Base-by-base conservation (phyloP, 257 asterid species). In the Rubia yunnanensis region DNA sequence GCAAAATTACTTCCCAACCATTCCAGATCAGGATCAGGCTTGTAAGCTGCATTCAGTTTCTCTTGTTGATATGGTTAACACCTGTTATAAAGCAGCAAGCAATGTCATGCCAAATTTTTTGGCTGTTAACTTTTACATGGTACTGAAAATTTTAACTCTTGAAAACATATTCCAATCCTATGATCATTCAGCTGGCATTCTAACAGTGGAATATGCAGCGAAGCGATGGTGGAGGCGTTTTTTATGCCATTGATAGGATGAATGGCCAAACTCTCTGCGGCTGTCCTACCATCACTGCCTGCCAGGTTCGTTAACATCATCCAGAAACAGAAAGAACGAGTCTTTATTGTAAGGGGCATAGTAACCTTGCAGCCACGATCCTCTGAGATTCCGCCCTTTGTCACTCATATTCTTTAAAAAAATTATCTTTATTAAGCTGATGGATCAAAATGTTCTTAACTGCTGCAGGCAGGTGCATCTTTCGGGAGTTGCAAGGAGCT, bases 61-160 rank as follows among this genome's bases (percentile, higher is more conserved):
- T 3, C 85, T 92, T 64, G 73, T 74, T 71, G 87, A 89, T 78
- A 83, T 75, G 88, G 82, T 79, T 31, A 78, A 79, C 10, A 80
- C 89, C 27, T 92, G 99, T 74, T 89, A 87, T 60, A 89, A 84
- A 78, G 85, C 97, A 63, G 86, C 99, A 7, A 94, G 96, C 67
- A 87, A 86, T 76, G 32, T 10, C 74, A 74, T 92, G 86, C 99
- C 99, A 62, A 92, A 92, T 68, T 92, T 84, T 72, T 48, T 92
- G 74, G 99, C 97, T 7, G 96, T 92, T 70, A 92, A 92, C 76
- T 92, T 84, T 73, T 92, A 92, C 97, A 92, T 92, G 99, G 98
- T 92, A 89, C 59, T 66, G 31, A 69, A 32, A 61, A 59, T 67
- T 71, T 48, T 46, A 32, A 60, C 64, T 17, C 38, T 9, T 7